Base-by-base conservation (phyloP, 192 early-diverging fungal genomes). In the Mortierella claussenii region DNA sequence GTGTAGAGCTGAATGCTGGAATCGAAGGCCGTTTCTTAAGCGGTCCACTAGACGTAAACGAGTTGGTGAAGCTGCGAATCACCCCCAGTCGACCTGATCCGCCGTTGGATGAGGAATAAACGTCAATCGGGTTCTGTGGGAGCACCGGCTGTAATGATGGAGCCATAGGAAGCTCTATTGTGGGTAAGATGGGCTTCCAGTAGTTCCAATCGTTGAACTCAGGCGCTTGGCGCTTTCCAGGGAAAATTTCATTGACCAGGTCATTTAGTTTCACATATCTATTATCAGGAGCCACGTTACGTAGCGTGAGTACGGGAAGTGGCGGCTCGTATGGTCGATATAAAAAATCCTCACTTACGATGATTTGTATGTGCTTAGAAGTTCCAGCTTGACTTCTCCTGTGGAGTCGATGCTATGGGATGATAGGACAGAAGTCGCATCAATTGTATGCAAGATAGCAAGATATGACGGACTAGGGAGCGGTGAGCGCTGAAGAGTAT, bases 211-310 rank as follows among this genome's bases (percentile, higher is more conserved):
- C 93, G 68, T 92, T 94, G 69, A 84, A 95, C 42, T 89, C 89
- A 21, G 85, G 85, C n/a, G 88, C 87, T 8, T 85, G 76, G 31
- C 83, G 83, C 2, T 79, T 83, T 30, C 79, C 73, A 28, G 91
- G 97, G 68, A 99, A 99, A 52, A 99, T 94, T 71, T 95, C 92
- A 64, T 99, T 95, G 12, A 97, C 96, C 49, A 97, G 83, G 60
- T 96, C 95, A 65, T 92, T 96, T 54, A 99, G 80, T 55, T 93
- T 89, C 40, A 93, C 82, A 67, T 98, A 81, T 21, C 79, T 81
- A 62, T 1, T 50, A 18, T 4, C n/a, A n/a, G n/a, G n/a, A n/a
- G n/a, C n/a, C n/a, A n/a, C n/a, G n/a, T n/a, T n/a, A n/a, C n/a
- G n/a, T n/a, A n/a, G n/a, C n/a, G n/a, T n/a, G n/a, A n/a, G n/a